These are phyloP conservation scores for Heritiera fomes DNA, from an alignment of 345 rosid genomes.

Conservation along the genomic window DNA sequence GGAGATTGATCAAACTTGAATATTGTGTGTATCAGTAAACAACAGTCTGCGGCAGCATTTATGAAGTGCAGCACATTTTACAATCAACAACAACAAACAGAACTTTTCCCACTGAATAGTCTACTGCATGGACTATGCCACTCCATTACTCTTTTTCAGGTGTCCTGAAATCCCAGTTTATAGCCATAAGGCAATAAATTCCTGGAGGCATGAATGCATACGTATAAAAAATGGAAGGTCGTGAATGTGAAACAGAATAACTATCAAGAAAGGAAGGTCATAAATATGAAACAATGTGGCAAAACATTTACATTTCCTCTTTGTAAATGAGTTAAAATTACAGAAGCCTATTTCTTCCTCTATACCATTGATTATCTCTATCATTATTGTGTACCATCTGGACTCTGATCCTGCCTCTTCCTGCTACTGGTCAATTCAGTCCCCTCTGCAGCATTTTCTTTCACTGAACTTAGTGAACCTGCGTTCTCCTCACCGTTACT, in stretches of 20 bases:
- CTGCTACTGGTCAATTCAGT: constrained; percentile 37
- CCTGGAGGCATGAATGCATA: background rate
- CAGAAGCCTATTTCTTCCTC: constrained; percentile 17
- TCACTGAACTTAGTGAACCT: constrained; percentile 30
- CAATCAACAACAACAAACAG: too few relatives aligned
- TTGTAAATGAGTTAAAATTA: constrained; percentile 20
- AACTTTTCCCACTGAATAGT: background rate
- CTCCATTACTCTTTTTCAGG: background rate
- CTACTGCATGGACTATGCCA: background rate
- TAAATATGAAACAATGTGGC: background rate
- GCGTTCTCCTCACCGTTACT: constrained; percentile 26
- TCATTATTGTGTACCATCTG: constrained; percentile 39
- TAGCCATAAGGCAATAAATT: background rate
- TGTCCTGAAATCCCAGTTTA: background rate
- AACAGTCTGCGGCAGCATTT: too few relatives aligned
- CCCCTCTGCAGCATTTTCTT: constrained; percentile 31
- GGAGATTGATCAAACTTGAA: background rate
- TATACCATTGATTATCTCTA: constrained; percentile 22
- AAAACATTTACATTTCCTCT: constrained; percentile 3
- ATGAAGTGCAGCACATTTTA: too few relatives aligned
- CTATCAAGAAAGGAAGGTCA: background rate
- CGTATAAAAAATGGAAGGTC: background rate
- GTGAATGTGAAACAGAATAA: background rate
- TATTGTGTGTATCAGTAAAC: too few relatives aligned
- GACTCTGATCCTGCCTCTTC: constrained; percentile 46